phyloP scores from a whole-genome alignment of 2,329 filamentous ascomycete genomes.

The Alternaria sp. region DNA sequence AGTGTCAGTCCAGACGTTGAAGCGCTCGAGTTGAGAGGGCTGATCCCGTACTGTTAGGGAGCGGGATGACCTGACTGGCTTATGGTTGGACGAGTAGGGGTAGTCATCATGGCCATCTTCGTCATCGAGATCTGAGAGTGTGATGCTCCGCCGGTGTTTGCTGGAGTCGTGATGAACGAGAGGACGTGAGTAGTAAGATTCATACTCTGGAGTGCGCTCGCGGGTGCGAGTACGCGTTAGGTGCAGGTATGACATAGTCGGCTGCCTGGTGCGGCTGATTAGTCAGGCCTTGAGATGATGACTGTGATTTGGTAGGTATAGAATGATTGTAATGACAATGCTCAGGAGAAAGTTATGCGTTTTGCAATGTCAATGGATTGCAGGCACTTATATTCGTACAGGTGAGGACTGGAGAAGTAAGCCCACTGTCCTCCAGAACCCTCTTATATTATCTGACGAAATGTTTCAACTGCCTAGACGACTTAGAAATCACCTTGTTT shows the following conservation, averaged over 20 bases:
- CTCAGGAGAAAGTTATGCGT: background rate
- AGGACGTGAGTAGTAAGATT: conserved; percentile 22
- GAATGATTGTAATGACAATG: background rate
- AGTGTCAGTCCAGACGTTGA: conserved; percentile 38
- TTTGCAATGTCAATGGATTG: background rate
- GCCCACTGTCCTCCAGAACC: background rate
- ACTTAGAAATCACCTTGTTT: conserved; percentile 4
- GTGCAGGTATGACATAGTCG: conserved; percentile 36
- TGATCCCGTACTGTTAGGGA: conserved; percentile 35
- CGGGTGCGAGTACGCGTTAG: conserved; percentile 28
- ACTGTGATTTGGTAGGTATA: background rate
- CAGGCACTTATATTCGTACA: conserved; percentile 11
- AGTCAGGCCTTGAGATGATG: background rate
- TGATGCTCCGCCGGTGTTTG: conserved; percentile 32
- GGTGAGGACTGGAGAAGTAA: background rate
- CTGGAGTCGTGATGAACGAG: conserved; percentile 32
- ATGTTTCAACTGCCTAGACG: conserved; percentile 23
- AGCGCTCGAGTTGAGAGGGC: conserved; percentile 40
- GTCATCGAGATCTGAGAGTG: conserved; percentile 32
- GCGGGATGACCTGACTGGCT: conserved; percentile 24
- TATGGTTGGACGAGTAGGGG: conserved; percentile 28
- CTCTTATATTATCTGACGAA: conserved; percentile 16
- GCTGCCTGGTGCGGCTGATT: conserved; percentile 1
- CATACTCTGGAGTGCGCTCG: conserved; percentile 24
- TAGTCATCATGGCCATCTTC: conserved; percentile 38